Evolutionary conservation across 371 early-diverging fungal genomes (phyloP).

Genomic region (Mortierella sp.): DNA sequence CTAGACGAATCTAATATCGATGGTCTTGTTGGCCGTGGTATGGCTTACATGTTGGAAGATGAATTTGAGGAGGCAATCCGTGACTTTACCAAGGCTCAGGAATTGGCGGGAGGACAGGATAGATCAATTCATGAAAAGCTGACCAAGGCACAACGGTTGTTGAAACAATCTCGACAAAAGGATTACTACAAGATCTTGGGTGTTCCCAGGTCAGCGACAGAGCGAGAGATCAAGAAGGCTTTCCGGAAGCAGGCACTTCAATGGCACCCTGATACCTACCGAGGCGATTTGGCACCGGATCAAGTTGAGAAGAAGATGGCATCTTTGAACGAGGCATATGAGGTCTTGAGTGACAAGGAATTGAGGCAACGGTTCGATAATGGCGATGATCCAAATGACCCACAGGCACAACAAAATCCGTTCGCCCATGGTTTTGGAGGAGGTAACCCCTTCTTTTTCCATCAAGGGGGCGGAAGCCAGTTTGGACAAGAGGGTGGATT

Average conservation of each 20-base stretch:
- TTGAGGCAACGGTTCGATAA: constrained; percentile 82
- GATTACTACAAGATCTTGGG: constrained; percentile 97
- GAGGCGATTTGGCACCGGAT: constrained; percentile 80
- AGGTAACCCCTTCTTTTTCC: constrained; percentile 66
- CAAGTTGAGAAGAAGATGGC: constrained; percentile 91
- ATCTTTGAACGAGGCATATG: constrained; percentile 93
- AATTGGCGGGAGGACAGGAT: constrained; percentile 67
- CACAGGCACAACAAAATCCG: constrained; percentile 67
- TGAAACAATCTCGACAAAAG: constrained; percentile 76
- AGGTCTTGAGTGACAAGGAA: constrained; percentile 86
- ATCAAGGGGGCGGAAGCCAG: constrained; percentile 57
- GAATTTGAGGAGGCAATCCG: constrained; percentile 80
- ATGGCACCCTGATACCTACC: constrained; percentile 93
- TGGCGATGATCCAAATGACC: constrained; percentile 95
- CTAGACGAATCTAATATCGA: constrained; percentile 74
- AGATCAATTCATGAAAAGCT: constrained; percentile 66
- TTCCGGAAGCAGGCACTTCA: constrained; percentile 89
- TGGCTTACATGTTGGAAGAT: constrained; percentile 72
- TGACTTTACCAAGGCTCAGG: constrained; percentile 79
- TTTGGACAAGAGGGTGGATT: constrained; percentile 64
- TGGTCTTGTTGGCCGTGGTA: constrained; percentile 76
- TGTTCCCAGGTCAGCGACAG: constrained; percentile 79
- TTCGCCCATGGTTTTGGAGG: constrained; percentile 68
- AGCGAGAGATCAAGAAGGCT: constrained; percentile 90
- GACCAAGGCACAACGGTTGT: constrained; percentile 73